Conservation (phyloP, 805 yeast species). For the Candida suzukii region DNA sequence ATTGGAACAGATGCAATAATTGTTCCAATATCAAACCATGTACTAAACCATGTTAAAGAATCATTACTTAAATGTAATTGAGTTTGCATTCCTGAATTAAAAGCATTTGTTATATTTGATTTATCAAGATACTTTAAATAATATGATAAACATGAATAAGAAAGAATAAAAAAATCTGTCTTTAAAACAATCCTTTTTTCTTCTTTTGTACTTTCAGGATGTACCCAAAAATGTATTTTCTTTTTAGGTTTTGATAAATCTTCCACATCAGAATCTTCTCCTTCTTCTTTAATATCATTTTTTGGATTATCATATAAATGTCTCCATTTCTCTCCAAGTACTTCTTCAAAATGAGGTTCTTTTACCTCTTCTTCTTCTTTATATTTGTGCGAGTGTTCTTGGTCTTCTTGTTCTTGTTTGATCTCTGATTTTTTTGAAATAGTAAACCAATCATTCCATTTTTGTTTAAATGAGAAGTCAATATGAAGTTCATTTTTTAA, state of each 20-base stretch:
- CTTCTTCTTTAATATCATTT: too few relatives aligned
- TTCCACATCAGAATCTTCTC: neutral
- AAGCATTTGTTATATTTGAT: slow-evolving; percentile 49
- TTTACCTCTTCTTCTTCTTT: too few relatives aligned
- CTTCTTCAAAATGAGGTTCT: too few relatives aligned
- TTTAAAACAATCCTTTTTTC: slow-evolving; percentile 9
- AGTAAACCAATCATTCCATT: too few relatives aligned
- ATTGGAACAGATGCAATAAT: slow-evolving; percentile 57
- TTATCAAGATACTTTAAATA: slow-evolving; percentile 54
- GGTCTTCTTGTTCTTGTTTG: too few relatives aligned
- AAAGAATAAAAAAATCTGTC: slow-evolving; percentile 24
- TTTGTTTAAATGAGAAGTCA: too few relatives aligned
- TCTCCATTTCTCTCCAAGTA: too few relatives aligned
- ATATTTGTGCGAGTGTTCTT: too few relatives aligned
- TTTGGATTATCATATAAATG: too few relatives aligned
- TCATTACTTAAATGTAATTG: slow-evolving; percentile 19
- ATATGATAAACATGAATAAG: slow-evolving; percentile 33
- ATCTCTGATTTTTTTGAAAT: too few relatives aligned
- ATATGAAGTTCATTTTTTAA: too few relatives aligned
- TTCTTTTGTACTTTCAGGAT: neutral
- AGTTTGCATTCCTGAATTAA: slow-evolving; percentile 62
- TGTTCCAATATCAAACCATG: slow-evolving; percentile 37
- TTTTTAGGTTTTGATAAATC: neutral
- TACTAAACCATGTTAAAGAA: slow-evolving; percentile 14
- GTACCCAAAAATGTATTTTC: neutral